phyloP scores from a whole-genome alignment of 2,329 filamentous ascomycete species.

The Elsinoe australis region DNA sequence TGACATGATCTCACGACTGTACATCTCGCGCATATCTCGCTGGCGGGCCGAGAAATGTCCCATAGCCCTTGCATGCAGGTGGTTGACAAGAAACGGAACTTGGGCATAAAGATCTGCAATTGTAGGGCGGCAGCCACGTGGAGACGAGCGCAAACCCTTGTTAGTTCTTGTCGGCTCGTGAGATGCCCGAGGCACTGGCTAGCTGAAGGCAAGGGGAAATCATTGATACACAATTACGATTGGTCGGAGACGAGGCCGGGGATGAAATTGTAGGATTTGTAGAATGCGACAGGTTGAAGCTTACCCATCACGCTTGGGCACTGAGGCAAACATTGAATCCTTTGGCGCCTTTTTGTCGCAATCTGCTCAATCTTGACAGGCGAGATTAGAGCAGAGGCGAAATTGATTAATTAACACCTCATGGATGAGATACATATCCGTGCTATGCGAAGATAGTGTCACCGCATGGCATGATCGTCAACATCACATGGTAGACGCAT shows the following conservation, averaged over 20 bases:
- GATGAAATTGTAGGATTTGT: slow-evolving; percentile 3
- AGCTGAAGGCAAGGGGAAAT: background rate
- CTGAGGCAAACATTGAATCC: too few species aligned
- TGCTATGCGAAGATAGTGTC: background rate
- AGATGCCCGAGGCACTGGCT: background rate
- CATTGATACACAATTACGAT: too few species aligned
- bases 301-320: too few species aligned
- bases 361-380: too few species aligned
- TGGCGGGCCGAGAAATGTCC: too few species aligned
- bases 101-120: too few species aligned
- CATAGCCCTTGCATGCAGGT: too few species aligned
- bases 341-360: too few species aligned
- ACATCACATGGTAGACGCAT: slow-evolving; percentile 8
- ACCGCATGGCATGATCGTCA: background rate
- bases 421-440: background rate
- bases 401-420: background rate
- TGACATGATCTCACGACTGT: background rate
- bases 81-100: too few species aligned
- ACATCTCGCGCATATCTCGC: background rate
- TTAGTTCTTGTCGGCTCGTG: background rate
- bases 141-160: background rate
- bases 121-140: slow-evolving; percentile 7
- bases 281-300: background rate
- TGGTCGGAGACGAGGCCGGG: background rate
- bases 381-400: too few species aligned